Percentiles rank a stretch among this genome's conserved stretches.
These are phyloP conservation scores for Euphorbia peplus DNA, from an alignment of 345 rosid species.

Conservation along the genomic window DNA sequence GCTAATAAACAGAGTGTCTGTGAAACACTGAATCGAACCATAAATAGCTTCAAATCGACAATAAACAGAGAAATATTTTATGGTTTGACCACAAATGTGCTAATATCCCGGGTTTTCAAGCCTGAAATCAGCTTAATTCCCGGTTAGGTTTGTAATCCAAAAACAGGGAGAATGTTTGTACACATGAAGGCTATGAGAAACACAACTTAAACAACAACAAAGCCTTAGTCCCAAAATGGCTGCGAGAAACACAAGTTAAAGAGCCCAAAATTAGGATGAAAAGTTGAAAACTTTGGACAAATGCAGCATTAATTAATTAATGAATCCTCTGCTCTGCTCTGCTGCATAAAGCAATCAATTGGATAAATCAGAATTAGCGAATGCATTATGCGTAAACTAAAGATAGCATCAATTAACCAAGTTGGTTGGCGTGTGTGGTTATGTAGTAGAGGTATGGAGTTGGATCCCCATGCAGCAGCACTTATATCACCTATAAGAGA, in stretches of 20 bases:
- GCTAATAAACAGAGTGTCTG: no score
- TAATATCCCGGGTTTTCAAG: background rate
- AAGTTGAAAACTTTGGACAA: background rate
- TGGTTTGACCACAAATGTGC: no score
- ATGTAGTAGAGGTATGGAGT: no score
- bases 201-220: no score
- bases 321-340: background rate
- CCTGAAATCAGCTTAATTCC: background rate
- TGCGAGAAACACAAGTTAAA: background rate
- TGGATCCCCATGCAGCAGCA: no score
- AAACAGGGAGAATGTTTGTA: background rate
- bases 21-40: no score
- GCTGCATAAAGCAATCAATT: background rate
- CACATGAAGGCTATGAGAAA: background rate
- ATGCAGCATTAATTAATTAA: no score
- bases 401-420: background rate
- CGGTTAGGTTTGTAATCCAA: background rate
- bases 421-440: no score
- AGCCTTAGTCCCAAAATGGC: no score
- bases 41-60: no score
- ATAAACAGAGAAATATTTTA: no score
- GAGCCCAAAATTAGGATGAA: background rate
- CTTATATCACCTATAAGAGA: no score
- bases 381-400: background rate
- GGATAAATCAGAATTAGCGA: background rate